Percentiles rank a stretch among this genome's conserved stretches.
Conservation (phyloP, 2,329 filamentous ascomycete genomes). For the Alternaria sp. region DNA sequence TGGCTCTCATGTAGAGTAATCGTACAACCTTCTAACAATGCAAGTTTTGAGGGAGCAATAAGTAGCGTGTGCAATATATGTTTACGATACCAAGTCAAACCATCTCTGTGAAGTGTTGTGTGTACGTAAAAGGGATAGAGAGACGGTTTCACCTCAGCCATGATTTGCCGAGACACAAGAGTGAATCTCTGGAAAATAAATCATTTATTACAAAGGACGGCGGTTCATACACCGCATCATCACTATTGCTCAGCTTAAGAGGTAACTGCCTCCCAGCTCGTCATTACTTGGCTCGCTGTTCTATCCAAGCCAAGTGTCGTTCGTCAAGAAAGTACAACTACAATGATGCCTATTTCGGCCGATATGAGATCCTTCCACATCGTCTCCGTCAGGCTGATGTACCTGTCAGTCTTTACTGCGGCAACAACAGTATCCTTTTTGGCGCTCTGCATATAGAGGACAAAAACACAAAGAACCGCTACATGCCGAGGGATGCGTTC, state of each 20-base stretch:
- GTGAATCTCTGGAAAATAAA: neutral
- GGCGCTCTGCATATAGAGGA: neutral
- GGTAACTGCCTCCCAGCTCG: neutral
- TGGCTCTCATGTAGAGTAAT: neutral
- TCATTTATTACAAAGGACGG: neutral
- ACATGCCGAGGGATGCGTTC: neutral
- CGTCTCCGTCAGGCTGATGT: neutral
- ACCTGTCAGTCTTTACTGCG: neutral
- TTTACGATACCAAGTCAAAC: neutral
- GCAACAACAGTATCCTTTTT: neutral
- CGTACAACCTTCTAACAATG: neutral
- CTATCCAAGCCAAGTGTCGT: conserved; percentile 9
- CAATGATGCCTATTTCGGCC: conserved; percentile 2
- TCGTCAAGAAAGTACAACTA: conserved; percentile 16
- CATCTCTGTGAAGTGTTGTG: neutral
- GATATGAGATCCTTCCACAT: neutral
- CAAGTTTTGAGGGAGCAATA: neutral
- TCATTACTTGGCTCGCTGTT: conserved; percentile 5
- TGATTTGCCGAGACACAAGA: neutral
- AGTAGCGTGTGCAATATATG: neutral
- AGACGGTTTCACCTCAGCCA: neutral
- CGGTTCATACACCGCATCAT: neutral
- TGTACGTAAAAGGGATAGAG: neutral
- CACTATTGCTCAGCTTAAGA: neutral
- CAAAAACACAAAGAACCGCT: neutral